These are phyloP conservation scores for Moesziomyces antarcticus DNA, from an alignment of 1,284 basidiomycete species.

Conservation along the genomic window DNA sequence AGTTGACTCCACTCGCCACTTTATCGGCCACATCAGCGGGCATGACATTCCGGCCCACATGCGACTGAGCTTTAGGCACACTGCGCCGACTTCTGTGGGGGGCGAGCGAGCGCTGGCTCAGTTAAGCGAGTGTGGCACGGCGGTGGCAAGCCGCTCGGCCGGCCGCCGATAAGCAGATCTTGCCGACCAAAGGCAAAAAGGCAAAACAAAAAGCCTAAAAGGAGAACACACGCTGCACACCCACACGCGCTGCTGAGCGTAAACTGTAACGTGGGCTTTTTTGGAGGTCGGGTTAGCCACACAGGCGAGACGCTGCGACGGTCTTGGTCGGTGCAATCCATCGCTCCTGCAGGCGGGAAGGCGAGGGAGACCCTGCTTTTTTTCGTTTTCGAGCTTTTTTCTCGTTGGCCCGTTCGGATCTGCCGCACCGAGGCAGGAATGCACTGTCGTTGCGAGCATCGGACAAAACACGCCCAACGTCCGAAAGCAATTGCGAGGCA, in stretches of 20 bases:
- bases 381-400: neutral
- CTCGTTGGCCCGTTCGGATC: slow-evolving; percentile 2
- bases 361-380: slow-evolving; percentile 21
- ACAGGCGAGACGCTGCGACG: neutral
- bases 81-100: slow-evolving; percentile 4
- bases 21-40: too few species aligned
- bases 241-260: slow-evolving; percentile 2
- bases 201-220: neutral
- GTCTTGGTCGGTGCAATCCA: slow-evolving; percentile 15
- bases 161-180: slow-evolving; percentile 29
- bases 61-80: neutral
- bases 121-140: neutral
- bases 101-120: neutral
- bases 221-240: neutral
- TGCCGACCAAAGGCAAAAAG: slow-evolving; percentile 8
- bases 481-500: neutral
- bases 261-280: slow-evolving; percentile 1
- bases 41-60: neutral
- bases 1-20: too few species aligned
- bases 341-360: neutral
- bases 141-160: slow-evolving; percentile 19
- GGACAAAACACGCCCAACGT: neutral
- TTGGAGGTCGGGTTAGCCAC: too few species aligned
- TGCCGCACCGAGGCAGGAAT: neutral
- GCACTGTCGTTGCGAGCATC: neutral